These are phyloP conservation scores for Fremontodendron californicum DNA, from an alignment of 345 rosid species.

Conservation along the genomic window DNA sequence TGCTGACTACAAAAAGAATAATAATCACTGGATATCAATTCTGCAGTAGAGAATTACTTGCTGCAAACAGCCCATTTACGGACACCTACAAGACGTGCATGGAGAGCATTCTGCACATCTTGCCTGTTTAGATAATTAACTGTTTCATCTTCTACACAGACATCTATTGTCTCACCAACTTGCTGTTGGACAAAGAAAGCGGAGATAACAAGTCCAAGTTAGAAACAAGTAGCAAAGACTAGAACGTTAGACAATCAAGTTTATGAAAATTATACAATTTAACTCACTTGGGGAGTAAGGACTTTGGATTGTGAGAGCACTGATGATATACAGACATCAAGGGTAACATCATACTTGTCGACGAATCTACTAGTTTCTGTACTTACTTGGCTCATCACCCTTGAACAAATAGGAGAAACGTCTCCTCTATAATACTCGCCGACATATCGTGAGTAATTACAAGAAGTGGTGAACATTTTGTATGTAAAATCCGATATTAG, in stretches of 20 bases:
- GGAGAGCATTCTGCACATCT: constrained; percentile 92
- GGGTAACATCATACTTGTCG: constrained; percentile 92
- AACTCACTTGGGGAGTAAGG: constrained; percentile 61
- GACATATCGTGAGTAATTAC: constrained; percentile 88
- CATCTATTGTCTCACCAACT: constrained; percentile 74
- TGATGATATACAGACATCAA: constrained; percentile 87
- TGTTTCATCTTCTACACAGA: constrained; percentile 93
- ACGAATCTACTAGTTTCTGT: constrained; percentile 86
- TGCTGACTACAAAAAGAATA: background rate
- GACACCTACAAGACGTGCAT: constrained; percentile 83
- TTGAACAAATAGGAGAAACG: constrained; percentile 71
- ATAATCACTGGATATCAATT: background rate
- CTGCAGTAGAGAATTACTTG: constrained; percentile 51
- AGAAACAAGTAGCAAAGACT: background rate
- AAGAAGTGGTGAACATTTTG: constrained; percentile 75
- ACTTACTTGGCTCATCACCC: constrained; percentile 77
- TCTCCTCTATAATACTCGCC: constrained; percentile 80
- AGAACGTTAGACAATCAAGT: background rate
- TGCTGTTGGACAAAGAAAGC: constrained; percentile 40
- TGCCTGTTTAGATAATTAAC: constrained; percentile 78
- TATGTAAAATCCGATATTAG: constrained; percentile 84
- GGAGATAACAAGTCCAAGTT: background rate
- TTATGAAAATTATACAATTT: background rate
- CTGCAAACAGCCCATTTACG: constrained; percentile 82
- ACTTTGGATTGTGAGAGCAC: constrained; percentile 72